phyloP scores from a whole-genome alignment of 345 rosid genomes.

The Anacardium occidentale region DNA sequence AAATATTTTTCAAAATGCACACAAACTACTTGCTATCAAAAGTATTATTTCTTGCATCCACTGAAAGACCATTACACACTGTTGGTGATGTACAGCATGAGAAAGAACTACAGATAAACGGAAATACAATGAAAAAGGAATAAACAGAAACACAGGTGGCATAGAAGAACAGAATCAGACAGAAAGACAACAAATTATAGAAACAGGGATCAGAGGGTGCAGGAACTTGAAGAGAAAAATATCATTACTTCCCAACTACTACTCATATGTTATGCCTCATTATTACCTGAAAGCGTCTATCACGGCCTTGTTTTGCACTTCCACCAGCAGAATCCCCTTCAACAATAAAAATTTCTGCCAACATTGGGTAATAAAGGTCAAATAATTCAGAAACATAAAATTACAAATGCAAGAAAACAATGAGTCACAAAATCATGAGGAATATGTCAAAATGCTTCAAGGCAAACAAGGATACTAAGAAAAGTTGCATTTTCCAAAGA shows the following conservation, averaged over 20 bases:
- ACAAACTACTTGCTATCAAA: neutral
- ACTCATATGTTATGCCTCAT: neutral
- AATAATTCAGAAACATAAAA: neutral
- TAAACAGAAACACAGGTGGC: neutral
- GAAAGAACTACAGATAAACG: neutral
- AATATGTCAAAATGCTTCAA: neutral
- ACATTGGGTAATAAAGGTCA: constrained; percentile 4
- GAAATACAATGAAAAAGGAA: neutral
- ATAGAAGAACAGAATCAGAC: neutral
- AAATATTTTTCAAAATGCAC: neutral
- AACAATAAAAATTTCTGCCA: constrained; percentile 90
- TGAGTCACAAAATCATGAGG: neutral
- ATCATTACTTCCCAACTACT: neutral
- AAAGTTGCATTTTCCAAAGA: constrained; percentile 1
- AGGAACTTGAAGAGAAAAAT: neutral
- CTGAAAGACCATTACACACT: neutral
- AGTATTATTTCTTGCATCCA: neutral
- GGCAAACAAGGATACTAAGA: neutral
- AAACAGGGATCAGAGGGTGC: neutral
- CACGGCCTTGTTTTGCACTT: constrained; percentile 99
- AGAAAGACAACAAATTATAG: no score
- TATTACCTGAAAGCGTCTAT: constrained; percentile 93
- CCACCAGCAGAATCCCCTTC: constrained; percentile 99
- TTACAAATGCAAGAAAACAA: neutral
- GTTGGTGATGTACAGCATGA: neutral